These are phyloP conservation scores for Globisporangium sylvaticum DNA, from an alignment of 352 stramenopile genomes.

Conservation along the genomic window DNA sequence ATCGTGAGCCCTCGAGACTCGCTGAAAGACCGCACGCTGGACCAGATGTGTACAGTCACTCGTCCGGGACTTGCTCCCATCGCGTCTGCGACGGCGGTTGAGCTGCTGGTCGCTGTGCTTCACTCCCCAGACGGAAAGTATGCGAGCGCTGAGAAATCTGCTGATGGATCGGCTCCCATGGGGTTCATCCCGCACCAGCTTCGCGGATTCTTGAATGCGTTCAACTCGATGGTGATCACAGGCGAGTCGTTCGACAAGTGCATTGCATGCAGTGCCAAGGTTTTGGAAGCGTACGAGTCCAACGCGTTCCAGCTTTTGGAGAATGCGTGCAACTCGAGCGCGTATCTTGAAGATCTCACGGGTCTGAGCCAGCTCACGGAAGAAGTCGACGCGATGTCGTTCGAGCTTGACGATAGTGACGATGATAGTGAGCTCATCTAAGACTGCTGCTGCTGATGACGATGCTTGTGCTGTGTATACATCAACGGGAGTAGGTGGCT, in stretches of 20 bases:
- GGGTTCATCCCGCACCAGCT: constrained; percentile 94
- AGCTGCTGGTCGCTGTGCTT: constrained; percentile 95
- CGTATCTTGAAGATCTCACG: constrained; percentile 81
- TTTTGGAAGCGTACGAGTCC: constrained; percentile 85
- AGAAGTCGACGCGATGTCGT: constrained; percentile 49
- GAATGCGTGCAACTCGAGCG: constrained; percentile 62
- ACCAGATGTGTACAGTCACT: constrained; percentile 99
- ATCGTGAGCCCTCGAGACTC: constrained; percentile 98
- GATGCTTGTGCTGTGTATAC: neutral
- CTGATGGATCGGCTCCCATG: constrained; percentile 52
- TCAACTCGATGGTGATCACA: constrained; percentile 73
- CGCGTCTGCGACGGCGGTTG: constrained; percentile 91
- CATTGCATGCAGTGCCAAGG: constrained; percentile 91
- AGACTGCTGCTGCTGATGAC: neutral
- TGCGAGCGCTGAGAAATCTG: constrained; percentile 57
- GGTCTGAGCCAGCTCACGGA: constrained; percentile 57
- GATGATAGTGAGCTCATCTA: constrained; percentile 61
- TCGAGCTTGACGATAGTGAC: constrained; percentile 69
- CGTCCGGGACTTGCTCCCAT: constrained; percentile 93
- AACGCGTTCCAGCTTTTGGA: constrained; percentile 46
- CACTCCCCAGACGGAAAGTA: constrained; percentile 87
- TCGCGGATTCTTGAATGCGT: constrained; percentile 93
- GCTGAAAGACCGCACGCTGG: constrained; percentile 94
- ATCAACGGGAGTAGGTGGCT: neutral
- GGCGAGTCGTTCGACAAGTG: constrained; percentile 94